Evolutionary conservation across 148 eudicot genomes (phyloP).

Genomic region (Amaranthus palmeri): DNA sequence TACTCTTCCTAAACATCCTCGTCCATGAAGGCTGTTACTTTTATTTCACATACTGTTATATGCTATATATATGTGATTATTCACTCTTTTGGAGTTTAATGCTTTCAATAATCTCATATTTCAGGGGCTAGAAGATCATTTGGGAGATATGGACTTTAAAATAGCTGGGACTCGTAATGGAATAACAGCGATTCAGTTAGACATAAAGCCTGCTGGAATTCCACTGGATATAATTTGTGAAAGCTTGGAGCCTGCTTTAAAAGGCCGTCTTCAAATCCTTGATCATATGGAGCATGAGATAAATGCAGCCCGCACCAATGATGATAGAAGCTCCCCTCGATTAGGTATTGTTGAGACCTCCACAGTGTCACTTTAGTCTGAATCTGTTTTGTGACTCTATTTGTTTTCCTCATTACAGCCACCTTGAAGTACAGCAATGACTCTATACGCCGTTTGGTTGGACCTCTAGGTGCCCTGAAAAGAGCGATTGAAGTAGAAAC

Average conservation of each 20-base stretch:
- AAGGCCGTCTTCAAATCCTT: constrained; percentile 85
- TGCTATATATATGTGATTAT: not conserved
- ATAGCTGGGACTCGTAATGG: constrained; percentile 96
- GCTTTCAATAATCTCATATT: not conserved
- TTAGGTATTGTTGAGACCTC: constrained; percentile 38
- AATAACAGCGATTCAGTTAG: constrained; percentile 89
- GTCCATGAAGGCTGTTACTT: not conserved
- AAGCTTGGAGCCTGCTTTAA: constrained; percentile 69
- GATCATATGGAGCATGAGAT: constrained; percentile 84
- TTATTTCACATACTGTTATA: not conserved
- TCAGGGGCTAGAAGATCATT: constrained; percentile 97
- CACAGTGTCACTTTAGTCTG: not conserved
- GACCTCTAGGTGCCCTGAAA: constrained; percentile 84
- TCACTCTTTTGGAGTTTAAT: not conserved
- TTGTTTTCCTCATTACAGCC: constrained; percentile 39
- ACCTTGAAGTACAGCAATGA: constrained; percentile 77
- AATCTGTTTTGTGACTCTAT: not conserved
- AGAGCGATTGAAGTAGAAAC: constrained; percentile 88
- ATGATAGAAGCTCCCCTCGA: constrained; percentile 65
- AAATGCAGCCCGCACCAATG: constrained; percentile 57
- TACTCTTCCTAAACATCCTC: not conserved
- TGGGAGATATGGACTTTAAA: constrained; percentile 98
- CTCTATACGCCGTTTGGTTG: constrained; percentile 70
- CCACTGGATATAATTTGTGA: constrained; percentile 90
- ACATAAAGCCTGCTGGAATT: constrained; percentile 97